phyloP scores from a whole-genome alignment of 768 basidiomycete genomes.

The Boletellus sp. region DNA sequence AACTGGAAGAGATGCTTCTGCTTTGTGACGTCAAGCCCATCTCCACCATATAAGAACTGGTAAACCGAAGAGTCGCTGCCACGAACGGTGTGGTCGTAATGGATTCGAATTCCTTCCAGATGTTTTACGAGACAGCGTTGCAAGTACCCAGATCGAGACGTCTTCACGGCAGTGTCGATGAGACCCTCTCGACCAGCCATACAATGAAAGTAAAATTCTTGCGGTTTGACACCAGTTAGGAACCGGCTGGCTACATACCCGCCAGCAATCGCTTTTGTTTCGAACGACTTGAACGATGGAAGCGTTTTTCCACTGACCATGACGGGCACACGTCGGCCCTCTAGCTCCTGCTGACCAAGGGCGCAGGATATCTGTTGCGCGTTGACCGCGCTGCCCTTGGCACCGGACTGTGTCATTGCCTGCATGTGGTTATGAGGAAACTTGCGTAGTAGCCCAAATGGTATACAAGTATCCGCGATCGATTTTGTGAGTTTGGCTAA shows the following conservation, averaged over 20 bases:
- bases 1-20: slow-evolving; percentile 95
- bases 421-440: slow-evolving; percentile 99
- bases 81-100: slow-evolving; percentile 97
- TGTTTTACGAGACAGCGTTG: slow-evolving; percentile 99
- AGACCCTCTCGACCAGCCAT: slow-evolving; percentile 99
- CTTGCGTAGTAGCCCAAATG: slow-evolving; percentile 79
- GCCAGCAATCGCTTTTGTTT: slow-evolving; percentile 97
- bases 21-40: slow-evolving; percentile 93
- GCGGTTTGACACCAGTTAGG: slow-evolving; percentile 95
- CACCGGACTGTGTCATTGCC: slow-evolving; percentile 96
- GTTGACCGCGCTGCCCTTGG: slow-evolving; percentile 97
- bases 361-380: slow-evolving; percentile 97
- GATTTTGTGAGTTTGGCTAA: slow-evolving; percentile 84
- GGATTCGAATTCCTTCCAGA: slow-evolving; percentile 91
- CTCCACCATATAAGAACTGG: slow-evolving; percentile 97
- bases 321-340: slow-evolving; percentile 96
- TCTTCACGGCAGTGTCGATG: slow-evolving; percentile 99
- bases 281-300: slow-evolving; percentile 94
- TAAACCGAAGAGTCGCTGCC: slow-evolving; percentile 91
- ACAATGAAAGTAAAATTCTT: slow-evolving; percentile 99
- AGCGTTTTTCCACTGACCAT: slow-evolving; percentile 99
- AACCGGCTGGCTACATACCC: slow-evolving; percentile 98
- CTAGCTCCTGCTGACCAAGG: slow-evolving; percentile 95
- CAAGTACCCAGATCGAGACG: slow-evolving; percentile 95
- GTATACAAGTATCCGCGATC: slow-evolving; percentile 85